A percentile compares a stretch with the other conserved stretches of the same genome.
Conservation (phyloP, 2,329 filamentous ascomycete genomes). For the Exserohilum rostratum region DNA sequence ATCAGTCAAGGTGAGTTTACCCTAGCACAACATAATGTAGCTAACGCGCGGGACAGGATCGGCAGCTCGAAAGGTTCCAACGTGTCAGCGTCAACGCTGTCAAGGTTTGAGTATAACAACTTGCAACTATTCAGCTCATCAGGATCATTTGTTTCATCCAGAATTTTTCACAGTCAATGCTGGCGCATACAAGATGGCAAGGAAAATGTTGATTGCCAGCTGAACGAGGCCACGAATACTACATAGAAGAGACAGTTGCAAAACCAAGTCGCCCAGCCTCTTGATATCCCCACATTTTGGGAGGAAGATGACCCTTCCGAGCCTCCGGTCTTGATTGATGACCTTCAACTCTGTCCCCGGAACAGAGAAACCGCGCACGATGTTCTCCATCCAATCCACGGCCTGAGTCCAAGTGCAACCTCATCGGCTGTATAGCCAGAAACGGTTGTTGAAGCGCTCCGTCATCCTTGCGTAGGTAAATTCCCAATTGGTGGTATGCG, state of each 20-base stretch:
- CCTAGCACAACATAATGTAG: conserved; percentile 1
- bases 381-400: neutral
- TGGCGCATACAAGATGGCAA: no score
- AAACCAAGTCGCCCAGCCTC: neutral
- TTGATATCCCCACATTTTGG: neutral
- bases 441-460: conserved; percentile 19
- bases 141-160: no score
- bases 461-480: neutral
- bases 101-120: no score
- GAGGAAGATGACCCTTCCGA: neutral
- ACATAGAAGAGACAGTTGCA: neutral
- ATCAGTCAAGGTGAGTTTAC: conserved; percentile 5
- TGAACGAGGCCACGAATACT: neutral
- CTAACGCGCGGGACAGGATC: conserved; percentile 2
- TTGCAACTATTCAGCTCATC: no score
- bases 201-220: no score
- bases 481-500: conserved; percentile 2
- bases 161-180: no score
- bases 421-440: conserved; percentile 19
- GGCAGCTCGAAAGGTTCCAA: neutral
- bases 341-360: neutral
- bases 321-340: neutral
- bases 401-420: neutral
- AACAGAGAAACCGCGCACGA: neutral
- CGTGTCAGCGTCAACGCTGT: no score